Percentiles rank a stretch among this genome's conserved stretches.
Conservation (phyloP, 306 rosid species). For the Pterocarpus macrocarpus region DNA sequence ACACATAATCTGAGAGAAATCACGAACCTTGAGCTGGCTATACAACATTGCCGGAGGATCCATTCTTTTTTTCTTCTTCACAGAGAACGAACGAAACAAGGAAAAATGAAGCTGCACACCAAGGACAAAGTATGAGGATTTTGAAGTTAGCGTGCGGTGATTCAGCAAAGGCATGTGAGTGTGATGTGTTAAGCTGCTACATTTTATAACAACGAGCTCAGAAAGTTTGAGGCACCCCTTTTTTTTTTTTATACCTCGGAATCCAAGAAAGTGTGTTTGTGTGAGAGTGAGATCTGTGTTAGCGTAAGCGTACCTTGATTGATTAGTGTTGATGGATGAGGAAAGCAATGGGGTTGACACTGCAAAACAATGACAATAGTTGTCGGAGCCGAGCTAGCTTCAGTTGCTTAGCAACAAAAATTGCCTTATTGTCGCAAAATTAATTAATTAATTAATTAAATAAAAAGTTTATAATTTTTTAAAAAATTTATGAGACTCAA, state of each 20-base stretch:
- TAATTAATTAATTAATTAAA: too few relatives aligned
- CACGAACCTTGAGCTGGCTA: constrained; percentile 52
- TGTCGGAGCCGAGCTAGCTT: not conserved
- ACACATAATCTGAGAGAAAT: constrained; percentile 37
- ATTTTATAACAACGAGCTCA: not conserved
- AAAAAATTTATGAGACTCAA: too few relatives aligned
- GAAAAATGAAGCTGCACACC: constrained; percentile 33
- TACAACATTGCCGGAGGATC: constrained; percentile 40
- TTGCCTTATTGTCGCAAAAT: too few relatives aligned
- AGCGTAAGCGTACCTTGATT: not conserved
- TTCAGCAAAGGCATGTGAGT: not conserved
- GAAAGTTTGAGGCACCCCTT: not conserved
- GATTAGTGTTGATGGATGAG: too few relatives aligned
- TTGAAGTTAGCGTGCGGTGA: not conserved
- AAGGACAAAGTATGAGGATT: not conserved
- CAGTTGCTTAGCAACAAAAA: not conserved
- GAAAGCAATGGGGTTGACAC: not conserved
- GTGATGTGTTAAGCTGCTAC: not conserved
- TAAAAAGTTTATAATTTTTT: too few relatives aligned
- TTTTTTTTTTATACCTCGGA: not conserved
- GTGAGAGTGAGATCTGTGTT: constrained; percentile 33
- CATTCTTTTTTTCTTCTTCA: constrained; percentile 14
- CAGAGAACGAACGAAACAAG: not conserved
- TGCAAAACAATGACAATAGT: not conserved
- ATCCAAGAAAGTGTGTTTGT: not conserved